phyloP scores from a whole-genome alignment of 108 stramenopile genomes.

The Fistulifera pelliculosa region DNA sequence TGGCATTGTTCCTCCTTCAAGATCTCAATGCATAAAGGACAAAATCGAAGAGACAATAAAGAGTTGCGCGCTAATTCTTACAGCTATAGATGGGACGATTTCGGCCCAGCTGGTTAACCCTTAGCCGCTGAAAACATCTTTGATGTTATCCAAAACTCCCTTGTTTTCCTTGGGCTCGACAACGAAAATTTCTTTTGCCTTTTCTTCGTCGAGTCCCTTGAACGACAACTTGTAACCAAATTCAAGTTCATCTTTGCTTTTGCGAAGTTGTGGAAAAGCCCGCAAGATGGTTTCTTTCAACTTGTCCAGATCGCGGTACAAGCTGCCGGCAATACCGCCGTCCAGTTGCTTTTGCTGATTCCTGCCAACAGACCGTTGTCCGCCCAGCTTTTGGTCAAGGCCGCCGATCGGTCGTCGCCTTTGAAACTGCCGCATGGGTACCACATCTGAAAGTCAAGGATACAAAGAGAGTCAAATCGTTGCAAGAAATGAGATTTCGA shows the following conservation, averaged over 20 bases:
- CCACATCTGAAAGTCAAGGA: slow-evolving; percentile 52
- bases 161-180: slow-evolving; percentile 69
- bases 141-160: slow-evolving; percentile 59
- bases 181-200: slow-evolving; percentile 42
- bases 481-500: too few species aligned
- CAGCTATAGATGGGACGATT: not conserved
- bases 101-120: not conserved
- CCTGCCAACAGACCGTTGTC: slow-evolving; percentile 50
- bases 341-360: slow-evolving; percentile 82
- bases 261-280: slow-evolving; percentile 9
- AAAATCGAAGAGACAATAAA: too few species aligned
- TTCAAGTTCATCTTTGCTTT: slow-evolving; percentile 21
- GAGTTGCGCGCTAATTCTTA: too few species aligned
- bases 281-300: slow-evolving; percentile 59
- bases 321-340: slow-evolving; percentile 54
- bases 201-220: slow-evolving; percentile 54
- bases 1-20: too few species aligned
- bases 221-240: slow-evolving; percentile 76
- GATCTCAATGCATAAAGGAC: too few species aligned
- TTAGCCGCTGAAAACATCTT: slow-evolving; percentile 43
- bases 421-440: slow-evolving; percentile 88
- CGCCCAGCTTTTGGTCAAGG: slow-evolving; percentile 43
- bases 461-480: too few species aligned
- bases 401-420: slow-evolving; percentile 76
- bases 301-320: slow-evolving; percentile 44